A percentile compares a stretch with the other conserved stretches of the same genome.
These are phyloP conservation scores for Hippophae gyantsensis DNA, from an alignment of 306 rosid species.

Conservation along the genomic window DNA sequence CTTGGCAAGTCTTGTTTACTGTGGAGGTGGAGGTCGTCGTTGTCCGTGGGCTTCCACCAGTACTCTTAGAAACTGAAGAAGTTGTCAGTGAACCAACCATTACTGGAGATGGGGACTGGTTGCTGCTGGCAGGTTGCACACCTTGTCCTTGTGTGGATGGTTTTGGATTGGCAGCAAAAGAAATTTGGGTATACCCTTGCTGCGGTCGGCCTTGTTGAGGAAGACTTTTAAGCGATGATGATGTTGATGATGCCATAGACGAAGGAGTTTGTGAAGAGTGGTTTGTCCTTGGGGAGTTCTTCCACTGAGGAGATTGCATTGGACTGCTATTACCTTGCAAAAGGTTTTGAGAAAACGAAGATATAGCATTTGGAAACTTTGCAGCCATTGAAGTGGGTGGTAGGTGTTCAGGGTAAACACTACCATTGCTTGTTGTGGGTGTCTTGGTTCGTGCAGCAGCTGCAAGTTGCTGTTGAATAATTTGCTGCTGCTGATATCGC, in stretches of 20 bases:
- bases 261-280: conserved; percentile 48
- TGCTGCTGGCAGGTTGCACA: conserved; percentile 44
- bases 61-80: conserved; percentile 50
- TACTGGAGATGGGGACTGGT: conserved; percentile 67
- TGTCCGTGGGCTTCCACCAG: conserved; percentile 87
- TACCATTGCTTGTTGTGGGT: conserved; percentile 60
- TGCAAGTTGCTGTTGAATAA: conserved; percentile 40
- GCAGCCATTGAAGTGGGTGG: conserved; percentile 56
- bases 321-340: conserved; percentile 57
- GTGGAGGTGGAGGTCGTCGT: conserved; percentile 36
- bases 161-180: conserved; percentile 68
- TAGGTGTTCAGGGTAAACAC: conserved; percentile 55
- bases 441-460: conserved; percentile 45
- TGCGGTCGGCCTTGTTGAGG: conserved; percentile 60
- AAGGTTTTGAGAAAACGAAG: conserved; percentile 64
- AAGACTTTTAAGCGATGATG: conserved; percentile 48
- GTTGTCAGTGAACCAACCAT: conserved; percentile 83
- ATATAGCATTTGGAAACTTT: conserved; percentile 61
- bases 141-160: conserved; percentile 48
- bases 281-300: conserved; percentile 47
- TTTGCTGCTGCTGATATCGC: conserved; percentile 62
- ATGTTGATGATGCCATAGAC: conserved; percentile 50
- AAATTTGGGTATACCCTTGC: conserved; percentile 67
- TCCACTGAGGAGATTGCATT: conserved; percentile 85
- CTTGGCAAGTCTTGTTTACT: conserved; percentile 55